A percentile compares a stretch with the other conserved stretches of the same genome.
Conservation (phyloP, 1,284 basidiomycete genomes). For the Trichosporon sp. region DNA sequence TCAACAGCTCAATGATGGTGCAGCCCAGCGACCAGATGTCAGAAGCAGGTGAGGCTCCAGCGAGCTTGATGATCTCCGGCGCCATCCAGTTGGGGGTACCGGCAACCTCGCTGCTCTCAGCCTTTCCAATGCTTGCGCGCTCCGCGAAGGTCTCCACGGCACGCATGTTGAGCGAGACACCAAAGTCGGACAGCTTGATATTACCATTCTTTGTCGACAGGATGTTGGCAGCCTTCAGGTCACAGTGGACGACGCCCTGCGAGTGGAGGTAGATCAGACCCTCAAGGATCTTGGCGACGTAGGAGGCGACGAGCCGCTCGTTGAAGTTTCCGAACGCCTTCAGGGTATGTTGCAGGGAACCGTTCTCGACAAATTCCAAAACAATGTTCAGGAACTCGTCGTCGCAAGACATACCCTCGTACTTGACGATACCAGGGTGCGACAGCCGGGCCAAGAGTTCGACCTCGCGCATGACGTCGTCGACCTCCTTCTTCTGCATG, state of each 20-base stretch:
- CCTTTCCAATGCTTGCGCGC: conserved; percentile 52
- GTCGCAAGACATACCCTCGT: conserved; percentile 88
- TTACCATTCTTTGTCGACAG: conserved; percentile 62
- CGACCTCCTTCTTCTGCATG: conserved; percentile 79
- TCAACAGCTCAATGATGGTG: conserved; percentile 89
- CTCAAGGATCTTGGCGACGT: conserved; percentile 90
- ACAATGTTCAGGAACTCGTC: conserved; percentile 84
- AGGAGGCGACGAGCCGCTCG: conserved; percentile 81
- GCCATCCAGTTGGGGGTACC: conserved; percentile 99
- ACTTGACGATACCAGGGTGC: conserved; percentile 93
- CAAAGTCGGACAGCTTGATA: conserved; percentile 63
- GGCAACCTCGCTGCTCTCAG: conserved; percentile 61
- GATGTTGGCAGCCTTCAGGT: conserved; percentile 59
- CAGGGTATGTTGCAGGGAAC: conserved; percentile 84
- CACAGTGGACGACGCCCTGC: conserved; percentile 61
- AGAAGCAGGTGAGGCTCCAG: conserved; percentile 62
- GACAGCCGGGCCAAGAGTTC: conserved; percentile 82
- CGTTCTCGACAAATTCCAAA: conserved; percentile 93
- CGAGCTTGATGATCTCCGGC: conserved; percentile 83
- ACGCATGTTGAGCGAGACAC: conserved; percentile 60
- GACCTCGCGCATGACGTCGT: conserved; percentile 86
- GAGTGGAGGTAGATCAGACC: conserved; percentile 90
- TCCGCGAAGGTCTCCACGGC: conserved; percentile 72
- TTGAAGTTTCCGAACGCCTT: conserved; percentile 92
- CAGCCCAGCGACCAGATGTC: conserved; percentile 88